phyloP scores from a whole-genome alignment of 257 asterid species.

The Nicotiana tomentosiformis region DNA sequence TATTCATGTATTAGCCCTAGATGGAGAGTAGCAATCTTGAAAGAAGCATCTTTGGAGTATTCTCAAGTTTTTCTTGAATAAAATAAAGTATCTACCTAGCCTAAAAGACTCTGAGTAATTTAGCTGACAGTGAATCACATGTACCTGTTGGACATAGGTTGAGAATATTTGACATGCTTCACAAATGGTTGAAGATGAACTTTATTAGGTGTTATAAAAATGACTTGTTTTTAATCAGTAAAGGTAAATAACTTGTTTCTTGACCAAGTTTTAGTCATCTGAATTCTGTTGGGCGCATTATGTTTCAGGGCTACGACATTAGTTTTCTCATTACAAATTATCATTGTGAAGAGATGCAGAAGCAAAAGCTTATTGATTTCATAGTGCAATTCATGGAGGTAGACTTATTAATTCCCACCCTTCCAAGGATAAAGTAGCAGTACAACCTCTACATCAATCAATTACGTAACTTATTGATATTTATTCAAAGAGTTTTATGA shows the following conservation, averaged over 20 bases:
- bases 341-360: conserved; percentile 99
- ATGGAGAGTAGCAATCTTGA: neutral
- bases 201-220: neutral
- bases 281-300: neutral
- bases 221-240: neutral
- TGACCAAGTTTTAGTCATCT: neutral
- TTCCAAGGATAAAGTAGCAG: neutral
- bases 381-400: conserved; percentile 99
- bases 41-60: neutral
- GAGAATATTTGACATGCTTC: neutral
- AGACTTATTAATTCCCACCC: neutral
- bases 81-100: neutral
- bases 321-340: conserved; percentile 93
- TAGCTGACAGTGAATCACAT: too few species aligned
- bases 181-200: neutral
- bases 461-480: neutral
- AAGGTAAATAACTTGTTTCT: neutral
- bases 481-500: neutral
- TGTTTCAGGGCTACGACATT: conserved; percentile 94
- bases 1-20: too few species aligned
- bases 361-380: conserved; percentile 90
- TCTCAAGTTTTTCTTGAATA: neutral
- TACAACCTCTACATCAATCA: neutral
- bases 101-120: neutral
- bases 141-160: neutral